Evolutionary conservation across 2,329 filamentous ascomycete species (phyloP), one percentile per base, ranked within the genome.

Genomic region (Phoma sp.): DNA sequence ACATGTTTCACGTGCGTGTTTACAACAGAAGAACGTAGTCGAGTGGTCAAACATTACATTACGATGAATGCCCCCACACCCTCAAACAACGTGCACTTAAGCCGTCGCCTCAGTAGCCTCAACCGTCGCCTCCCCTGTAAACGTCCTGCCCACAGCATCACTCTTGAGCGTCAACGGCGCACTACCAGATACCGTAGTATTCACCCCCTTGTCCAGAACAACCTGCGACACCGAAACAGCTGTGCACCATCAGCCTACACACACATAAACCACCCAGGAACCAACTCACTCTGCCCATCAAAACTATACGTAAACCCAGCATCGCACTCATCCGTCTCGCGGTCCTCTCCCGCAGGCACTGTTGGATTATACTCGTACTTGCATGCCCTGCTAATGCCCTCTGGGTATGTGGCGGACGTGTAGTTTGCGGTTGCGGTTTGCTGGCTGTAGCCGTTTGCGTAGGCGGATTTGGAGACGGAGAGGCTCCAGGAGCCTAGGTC

Each of bases 141-240:
- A 55, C 1, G 29, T 45, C 8, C 43, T 36, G 4, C 53, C 61
- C n/a, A 13, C 21, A 39, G 17, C n/a, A 33, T 46, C 19, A 15
- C 4, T 15, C 17, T 33, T 43, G 13, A 53, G 37, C 5, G 22
- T 31, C 35, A 61, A 38, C 3, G 55, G 33, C 17, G 49, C 52
- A 3, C 33, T 43, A 6, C 61, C 61, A 40, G 58, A 60, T 4
- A 63, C 53, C 4, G 61, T 63, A 25, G 44, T 39, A n/a, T 31
- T 15, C 2, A 36, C 43, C 2, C 51, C 50, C 31, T 52, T 43
- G 32, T 37, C 10, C 53, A 61, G 46, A 9, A 60, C 31, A 12
- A 21, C 44, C 51, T 61, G 61, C 50, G 44, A 43, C 6, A 63
- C n/a, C 8, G 37, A 43, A 36, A 63, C 35, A 7, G 37, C 58